phyloP scores from a whole-genome alignment of 2,329 filamentous ascomycete genomes.

The Penicillium sp. region DNA sequence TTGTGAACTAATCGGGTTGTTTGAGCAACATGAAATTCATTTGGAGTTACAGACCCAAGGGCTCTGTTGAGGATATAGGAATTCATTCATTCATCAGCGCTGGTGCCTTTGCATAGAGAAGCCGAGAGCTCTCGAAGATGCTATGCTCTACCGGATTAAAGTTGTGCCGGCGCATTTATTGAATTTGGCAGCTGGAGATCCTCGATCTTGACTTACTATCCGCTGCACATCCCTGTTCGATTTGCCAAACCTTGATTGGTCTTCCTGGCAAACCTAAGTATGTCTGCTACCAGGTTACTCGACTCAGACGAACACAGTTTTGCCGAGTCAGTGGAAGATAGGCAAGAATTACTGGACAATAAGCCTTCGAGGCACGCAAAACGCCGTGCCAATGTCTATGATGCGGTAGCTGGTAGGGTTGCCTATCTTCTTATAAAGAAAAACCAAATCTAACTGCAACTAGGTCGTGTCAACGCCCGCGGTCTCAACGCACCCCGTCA shows the following conservation, averaged over 20 bases:
- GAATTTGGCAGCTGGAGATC: background rate
- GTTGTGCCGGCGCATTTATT: conserved; percentile 21
- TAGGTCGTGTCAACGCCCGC: conserved; percentile 47
- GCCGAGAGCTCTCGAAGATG: conserved; percentile 17
- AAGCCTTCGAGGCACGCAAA: conserved; percentile 19
- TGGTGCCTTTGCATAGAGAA: background rate
- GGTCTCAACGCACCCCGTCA: conserved; percentile 31
- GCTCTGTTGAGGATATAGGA: conserved; percentile 72
- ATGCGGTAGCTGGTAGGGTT: conserved; percentile 55
- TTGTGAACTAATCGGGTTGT: conserved; percentile 65
- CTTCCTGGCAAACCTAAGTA: background rate
- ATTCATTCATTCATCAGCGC: conserved; percentile 64
- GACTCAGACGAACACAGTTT: background rate
- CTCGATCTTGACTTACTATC: background rate
- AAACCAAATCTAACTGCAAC: conserved; percentile 10
- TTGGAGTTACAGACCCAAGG: conserved; percentile 63
- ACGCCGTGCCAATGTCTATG: conserved; percentile 52
- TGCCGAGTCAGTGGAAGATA: background rate
- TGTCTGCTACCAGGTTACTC: background rate
- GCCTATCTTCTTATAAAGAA: background rate
- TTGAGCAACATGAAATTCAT: conserved; percentile 63
- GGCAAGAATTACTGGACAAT: conserved; percentile 8
- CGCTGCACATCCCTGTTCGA: background rate
- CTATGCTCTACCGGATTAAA: conserved; percentile 27
- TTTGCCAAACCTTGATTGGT: conserved; percentile 7